Base-by-base conservation (phyloP, 75 land plant species). In the Adiantum capillusveneris region DNA sequence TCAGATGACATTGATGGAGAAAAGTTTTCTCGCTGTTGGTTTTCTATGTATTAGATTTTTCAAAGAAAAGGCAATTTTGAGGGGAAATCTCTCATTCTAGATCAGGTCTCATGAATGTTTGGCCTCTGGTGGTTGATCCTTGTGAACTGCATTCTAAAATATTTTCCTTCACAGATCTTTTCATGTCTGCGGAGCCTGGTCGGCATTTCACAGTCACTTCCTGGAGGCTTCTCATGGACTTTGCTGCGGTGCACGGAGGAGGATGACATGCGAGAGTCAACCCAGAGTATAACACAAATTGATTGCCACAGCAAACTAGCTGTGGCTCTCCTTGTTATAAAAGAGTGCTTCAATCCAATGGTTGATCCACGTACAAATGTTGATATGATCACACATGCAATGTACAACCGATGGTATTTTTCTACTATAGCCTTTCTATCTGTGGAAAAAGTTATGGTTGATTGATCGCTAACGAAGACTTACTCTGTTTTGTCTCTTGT, bases 321-420 rank as follows among this genome's bases (percentile, higher is more conserved):
- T 48, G 73, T 88, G 60, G 81, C 90, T 9, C 70, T 88, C 26
- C 60, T 71, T 26, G 75, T 88, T 16, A 82, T 88, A 82, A 81
- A 85, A 49, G 94, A 88, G 60, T 82, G 94, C 69, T 88, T 88
- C 75, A 31, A 68, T 21, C 76, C 86, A 11, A 88, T 88, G 90
- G 53, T 82, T 22, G 94, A 88, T 51, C 78, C 80, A 67, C 77
- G 85, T 69, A 82, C 90, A 50, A 83, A 80, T 17, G 68, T 82
- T 28, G 75, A 88, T 62, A 82, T 88, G 79, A 82, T 88, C 65
- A 82, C 94, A 11, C 86, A 88, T 43, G 57, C 82, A 0, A 19
- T 88, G 14, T 88, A 79, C 79, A 88, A 76, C 46, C 67, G 90
- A 69, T 74, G 86, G 93, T 88, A 37, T 75, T 71, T 59, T 46